Evolutionary conservation across 1,139 yeast species (phyloP).

Genomic region (Arxiozyma slooffiae): DNA sequence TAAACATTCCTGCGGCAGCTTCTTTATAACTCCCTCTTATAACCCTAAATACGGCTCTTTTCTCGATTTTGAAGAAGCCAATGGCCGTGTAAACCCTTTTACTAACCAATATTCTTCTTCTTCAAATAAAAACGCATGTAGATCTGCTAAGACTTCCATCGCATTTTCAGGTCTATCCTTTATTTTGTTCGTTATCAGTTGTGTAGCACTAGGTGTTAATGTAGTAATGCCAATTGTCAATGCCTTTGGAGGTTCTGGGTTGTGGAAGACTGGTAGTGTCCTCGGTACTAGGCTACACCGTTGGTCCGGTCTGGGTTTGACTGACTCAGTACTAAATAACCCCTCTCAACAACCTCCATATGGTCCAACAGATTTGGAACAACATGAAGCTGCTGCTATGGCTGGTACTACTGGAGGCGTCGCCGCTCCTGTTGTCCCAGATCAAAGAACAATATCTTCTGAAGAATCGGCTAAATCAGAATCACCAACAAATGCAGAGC

Average conservation of each 20-base stretch:
- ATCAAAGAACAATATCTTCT: slow-evolving; percentile 5
- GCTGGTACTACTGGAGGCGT: neutral
- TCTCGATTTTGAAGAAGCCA: slow-evolving; percentile 5
- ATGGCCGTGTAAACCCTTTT: slow-evolving; percentile 18
- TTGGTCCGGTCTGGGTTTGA: slow-evolving; percentile 12
- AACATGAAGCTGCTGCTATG: slow-evolving; percentile 1
- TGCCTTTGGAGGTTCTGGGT: slow-evolving; percentile 14
- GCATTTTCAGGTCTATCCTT: slow-evolving; percentile 31
- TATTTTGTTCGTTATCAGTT: slow-evolving; percentile 21
- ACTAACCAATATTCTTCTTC: slow-evolving; percentile 13
- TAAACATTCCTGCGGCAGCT: slow-evolving; percentile 14
- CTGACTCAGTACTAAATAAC: slow-evolving; percentile 4
- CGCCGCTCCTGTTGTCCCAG: slow-evolving; percentile 1
- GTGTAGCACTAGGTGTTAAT: slow-evolving; percentile 21
- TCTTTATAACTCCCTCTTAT: slow-evolving; percentile 5
- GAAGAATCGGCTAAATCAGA: slow-evolving; percentile 5
- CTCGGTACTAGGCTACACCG: slow-evolving; percentile 14
- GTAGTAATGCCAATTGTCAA: slow-evolving; percentile 24
- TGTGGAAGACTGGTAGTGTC: slow-evolving; percentile 16
- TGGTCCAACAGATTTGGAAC: slow-evolving; percentile 4
- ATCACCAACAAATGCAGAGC: neutral
- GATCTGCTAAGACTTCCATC: slow-evolving; percentile 28
- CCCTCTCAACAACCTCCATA: slow-evolving; percentile 4
- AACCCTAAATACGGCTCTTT: slow-evolving; percentile 16
- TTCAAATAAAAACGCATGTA: slow-evolving; percentile 18